phyloP scores from a whole-genome alignment of 371 early-diverging fungal species.

The Thermomucor indicae-seudaticae region DNA sequence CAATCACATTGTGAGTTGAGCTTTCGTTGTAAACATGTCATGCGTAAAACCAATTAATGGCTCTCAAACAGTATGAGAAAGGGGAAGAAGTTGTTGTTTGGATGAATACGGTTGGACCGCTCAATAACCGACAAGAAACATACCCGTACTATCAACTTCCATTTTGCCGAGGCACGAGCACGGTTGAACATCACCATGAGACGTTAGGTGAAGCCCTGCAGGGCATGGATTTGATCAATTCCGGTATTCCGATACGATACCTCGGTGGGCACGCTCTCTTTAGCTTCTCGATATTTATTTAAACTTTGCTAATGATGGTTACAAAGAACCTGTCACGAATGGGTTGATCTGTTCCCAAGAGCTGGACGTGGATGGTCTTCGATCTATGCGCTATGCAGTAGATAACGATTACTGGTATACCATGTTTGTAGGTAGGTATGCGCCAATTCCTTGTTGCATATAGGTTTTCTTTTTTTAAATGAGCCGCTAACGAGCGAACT shows the following conservation, averaged over 20 bases:
- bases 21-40: no score
- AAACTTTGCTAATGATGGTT: not conserved
- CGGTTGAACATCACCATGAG: slow-evolving; percentile 69
- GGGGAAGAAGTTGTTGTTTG: slow-evolving; percentile 61
- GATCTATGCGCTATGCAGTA: slow-evolving; percentile 61
- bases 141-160: slow-evolving; percentile 77
- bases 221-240: slow-evolving; percentile 72
- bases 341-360: slow-evolving; percentile 40
- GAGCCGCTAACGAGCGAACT: no score
- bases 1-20: slow-evolving; percentile 35
- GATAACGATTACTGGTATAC: slow-evolving; percentile 67
- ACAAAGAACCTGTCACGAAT: slow-evolving; percentile 17
- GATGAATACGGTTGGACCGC: slow-evolving; percentile 76
- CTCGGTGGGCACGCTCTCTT: slow-evolving; percentile 42
- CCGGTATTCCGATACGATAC: slow-evolving; percentile 69
- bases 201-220: slow-evolving; percentile 78
- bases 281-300: no score
- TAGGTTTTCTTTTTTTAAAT: not conserved
- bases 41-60: no score
- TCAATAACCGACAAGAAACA: slow-evolving; percentile 69
- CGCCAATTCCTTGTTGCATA: not conserved
- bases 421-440: slow-evolving; percentile 59
- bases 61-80: slow-evolving; percentile 52
- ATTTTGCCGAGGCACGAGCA: slow-evolving; percentile 61
- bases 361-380: slow-evolving; percentile 43